A percentile compares a stretch with the other conserved stretches of the same genome.
Evolutionary conservation across 495 filamentous ascomycete species (phyloP).

Genomic region (Aspergillus funiculosus): DNA sequence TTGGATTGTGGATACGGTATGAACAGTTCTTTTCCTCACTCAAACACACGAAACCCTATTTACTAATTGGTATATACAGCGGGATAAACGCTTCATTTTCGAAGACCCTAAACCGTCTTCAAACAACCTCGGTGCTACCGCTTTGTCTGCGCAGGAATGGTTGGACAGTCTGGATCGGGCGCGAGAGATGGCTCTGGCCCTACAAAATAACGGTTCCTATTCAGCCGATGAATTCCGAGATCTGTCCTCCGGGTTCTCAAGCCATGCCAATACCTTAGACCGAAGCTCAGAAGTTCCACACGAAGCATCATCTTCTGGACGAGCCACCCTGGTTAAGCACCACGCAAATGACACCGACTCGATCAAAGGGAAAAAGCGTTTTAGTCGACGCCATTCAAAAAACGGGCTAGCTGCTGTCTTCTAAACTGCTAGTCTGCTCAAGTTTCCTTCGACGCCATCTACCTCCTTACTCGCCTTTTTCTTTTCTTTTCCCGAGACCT

Average conservation of each 20-base stretch:
- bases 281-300: constrained; percentile 39
- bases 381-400: constrained; percentile 86
- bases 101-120: constrained; percentile 75
- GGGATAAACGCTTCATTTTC: constrained; percentile 86
- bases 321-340: constrained; percentile 45
- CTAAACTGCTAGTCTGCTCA: constrained; percentile 28
- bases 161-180: constrained; percentile 76
- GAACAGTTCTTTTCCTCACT: constrained; percentile 26
- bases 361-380: constrained; percentile 64
- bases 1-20: constrained; percentile 93
- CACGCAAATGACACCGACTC: constrained; percentile 49
- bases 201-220: constrained; percentile 61
- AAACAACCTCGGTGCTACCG: constrained; percentile 39
- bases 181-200: constrained; percentile 70
- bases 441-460: constrained; percentile 4
- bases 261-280: constrained; percentile 69
- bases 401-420: constrained; percentile 82
- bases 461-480: neutral
- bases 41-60: too few species aligned
- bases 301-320: constrained; percentile 32
- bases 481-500: neutral
- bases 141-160: constrained; percentile 71
- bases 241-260: constrained; percentile 65
- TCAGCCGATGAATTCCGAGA: constrained; percentile 67
- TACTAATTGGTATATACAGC: constrained; percentile 45